Conservation (phyloP, 495 filamentous ascomycete species). For the Podospora pseudocomata region DNA sequence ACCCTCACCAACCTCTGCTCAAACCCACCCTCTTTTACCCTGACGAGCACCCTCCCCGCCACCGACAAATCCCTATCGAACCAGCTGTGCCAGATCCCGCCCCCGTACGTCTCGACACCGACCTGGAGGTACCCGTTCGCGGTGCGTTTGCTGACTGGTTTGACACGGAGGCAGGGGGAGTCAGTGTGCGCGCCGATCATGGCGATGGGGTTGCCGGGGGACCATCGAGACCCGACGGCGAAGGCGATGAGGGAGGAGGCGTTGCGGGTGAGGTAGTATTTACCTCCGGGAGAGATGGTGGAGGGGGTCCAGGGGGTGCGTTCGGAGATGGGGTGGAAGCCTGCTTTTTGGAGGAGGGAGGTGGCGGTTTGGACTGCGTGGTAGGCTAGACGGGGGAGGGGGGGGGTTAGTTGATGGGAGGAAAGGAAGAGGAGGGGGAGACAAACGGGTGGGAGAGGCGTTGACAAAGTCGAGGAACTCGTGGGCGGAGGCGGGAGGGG, state of each 20-base stretch:
- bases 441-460: slow-evolving; percentile 87
- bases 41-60: slow-evolving; percentile 74
- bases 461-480: slow-evolving; percentile 94
- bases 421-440: background rate
- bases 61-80: slow-evolving; percentile 93
- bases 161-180: slow-evolving; percentile 83
- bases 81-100: slow-evolving; percentile 80
- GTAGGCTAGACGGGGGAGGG: slow-evolving; percentile 59
- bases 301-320: slow-evolving; percentile 77
- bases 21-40: slow-evolving; percentile 64
- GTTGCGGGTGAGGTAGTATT: slow-evolving; percentile 95
- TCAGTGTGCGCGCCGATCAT: slow-evolving; percentile 98
- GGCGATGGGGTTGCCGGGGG: slow-evolving; percentile 86
- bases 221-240: slow-evolving; percentile 87
- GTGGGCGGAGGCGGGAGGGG: slow-evolving; percentile 57
- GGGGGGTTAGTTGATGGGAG: background rate
- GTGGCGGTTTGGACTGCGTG: slow-evolving; percentile 84
- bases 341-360: slow-evolving; percentile 68
- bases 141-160: slow-evolving; percentile 86
- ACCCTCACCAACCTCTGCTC: slow-evolving; percentile 85
- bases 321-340: slow-evolving; percentile 87
- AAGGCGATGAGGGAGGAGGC: slow-evolving; percentile 92
- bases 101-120: slow-evolving; percentile 94
- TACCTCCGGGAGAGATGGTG: slow-evolving; percentile 77
- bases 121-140: slow-evolving; percentile 88